Percentiles rank a stretch among this genome's conserved stretches.
Conservation (phyloP, 2,329 filamentous ascomycete species). For the Calonectria montana region DNA sequence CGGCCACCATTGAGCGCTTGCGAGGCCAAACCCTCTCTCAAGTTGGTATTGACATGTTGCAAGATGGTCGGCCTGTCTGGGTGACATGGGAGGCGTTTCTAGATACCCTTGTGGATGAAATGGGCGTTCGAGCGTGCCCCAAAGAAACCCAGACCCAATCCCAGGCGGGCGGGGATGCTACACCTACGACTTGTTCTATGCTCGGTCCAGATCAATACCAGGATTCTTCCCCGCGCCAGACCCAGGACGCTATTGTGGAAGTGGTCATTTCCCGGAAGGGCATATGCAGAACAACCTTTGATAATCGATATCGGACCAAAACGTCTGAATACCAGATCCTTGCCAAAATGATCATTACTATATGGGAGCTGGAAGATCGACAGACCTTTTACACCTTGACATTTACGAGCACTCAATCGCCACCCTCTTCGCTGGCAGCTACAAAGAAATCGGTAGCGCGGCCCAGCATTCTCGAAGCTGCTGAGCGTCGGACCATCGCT, state of each 20-base stretch:
- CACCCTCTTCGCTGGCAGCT: slow-evolving; percentile 45
- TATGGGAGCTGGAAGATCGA: slow-evolving; percentile 76
- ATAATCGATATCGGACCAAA: slow-evolving; percentile 49
- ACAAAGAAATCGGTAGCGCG: slow-evolving; percentile 53
- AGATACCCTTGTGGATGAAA: slow-evolving; percentile 62
- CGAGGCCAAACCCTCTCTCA: slow-evolving; percentile 75
- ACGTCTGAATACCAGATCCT: slow-evolving; percentile 59
- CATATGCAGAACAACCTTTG: slow-evolving; percentile 53
- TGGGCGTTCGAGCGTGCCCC: slow-evolving; percentile 45
- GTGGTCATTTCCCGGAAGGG: slow-evolving; percentile 70
- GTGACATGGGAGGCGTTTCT: slow-evolving; percentile 70
- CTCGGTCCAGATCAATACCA: slow-evolving; percentile 48
- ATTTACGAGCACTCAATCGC: slow-evolving; percentile 72
- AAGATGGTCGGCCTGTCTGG: slow-evolving; percentile 72
- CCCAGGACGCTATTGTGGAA: slow-evolving; percentile 73
- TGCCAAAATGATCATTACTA: slow-evolving; percentile 81
- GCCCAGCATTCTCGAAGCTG: slow-evolving; percentile 56
- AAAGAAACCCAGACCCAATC: slow-evolving; percentile 36
- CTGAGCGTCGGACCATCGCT: slow-evolving; percentile 57
- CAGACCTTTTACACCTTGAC: slow-evolving; percentile 79
- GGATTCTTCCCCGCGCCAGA: slow-evolving; percentile 41
- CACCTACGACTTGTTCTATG: slow-evolving; percentile 47
- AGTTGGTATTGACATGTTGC: slow-evolving; percentile 78
- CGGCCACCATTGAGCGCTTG: slow-evolving; percentile 67
- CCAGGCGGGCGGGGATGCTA: slow-evolving; percentile 46